A percentile compares a stretch with the other conserved stretches of the same genome.
phyloP scores from a whole-genome alignment of 2,329 filamentous ascomycete genomes.

The Colletotrichum spinosum region DNA sequence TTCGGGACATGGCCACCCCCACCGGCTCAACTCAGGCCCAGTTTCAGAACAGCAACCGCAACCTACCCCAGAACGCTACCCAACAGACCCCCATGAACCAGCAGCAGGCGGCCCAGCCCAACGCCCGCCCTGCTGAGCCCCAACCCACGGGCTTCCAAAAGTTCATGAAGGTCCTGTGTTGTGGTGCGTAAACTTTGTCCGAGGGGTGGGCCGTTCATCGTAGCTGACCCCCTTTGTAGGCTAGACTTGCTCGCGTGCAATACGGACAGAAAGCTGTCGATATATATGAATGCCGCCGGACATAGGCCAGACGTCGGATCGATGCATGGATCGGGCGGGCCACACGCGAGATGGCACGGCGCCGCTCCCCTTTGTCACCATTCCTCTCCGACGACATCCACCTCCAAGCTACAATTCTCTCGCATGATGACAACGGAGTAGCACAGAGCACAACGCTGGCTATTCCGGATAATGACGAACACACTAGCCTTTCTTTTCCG shows the following conservation, averaged over 20 bases:
- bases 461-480: conserved; percentile 37
- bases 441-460: conserved; percentile 33
- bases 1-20: conserved; percentile 83
- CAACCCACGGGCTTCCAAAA: conserved; percentile 90
- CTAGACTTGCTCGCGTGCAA: conserved; percentile 32
- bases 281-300: conserved; percentile 32
- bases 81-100: conserved; percentile 69
- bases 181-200: conserved; percentile 62
- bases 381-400: conserved; percentile 25
- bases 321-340: conserved; percentile 28
- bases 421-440: conserved; percentile 36
- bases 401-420: conserved; percentile 35
- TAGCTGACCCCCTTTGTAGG: conserved; percentile 22
- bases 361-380: conserved; percentile 31
- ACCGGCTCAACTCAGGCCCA: conserved; percentile 94
- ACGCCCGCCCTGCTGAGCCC: conserved; percentile 71
- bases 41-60: conserved; percentile 95
- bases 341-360: conserved; percentile 25
- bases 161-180: conserved; percentile 92
- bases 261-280: conserved; percentile 18
- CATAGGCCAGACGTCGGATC: conserved; percentile 31
- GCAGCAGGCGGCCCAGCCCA: conserved; percentile 60
- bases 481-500: conserved; percentile 41
- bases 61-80: conserved; percentile 76
- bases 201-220: too few relatives aligned